Evolutionary conservation across 371 early-diverging fungal species (phyloP).

Genomic region (Funneliformis caledonium): DNA sequence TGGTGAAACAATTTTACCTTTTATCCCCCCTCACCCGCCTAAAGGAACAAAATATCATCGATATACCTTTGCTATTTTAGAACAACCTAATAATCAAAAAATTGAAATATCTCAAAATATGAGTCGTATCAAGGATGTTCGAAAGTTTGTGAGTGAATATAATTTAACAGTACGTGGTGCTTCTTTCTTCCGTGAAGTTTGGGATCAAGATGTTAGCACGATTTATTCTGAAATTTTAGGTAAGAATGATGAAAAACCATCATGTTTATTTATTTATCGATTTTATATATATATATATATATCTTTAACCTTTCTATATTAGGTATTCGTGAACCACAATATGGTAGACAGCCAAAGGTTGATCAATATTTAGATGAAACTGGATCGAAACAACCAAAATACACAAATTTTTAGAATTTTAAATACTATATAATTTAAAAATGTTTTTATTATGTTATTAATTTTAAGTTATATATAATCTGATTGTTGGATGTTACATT

Average conservation of each 20-base stretch:
- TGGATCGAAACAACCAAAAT: constrained; percentile 11
- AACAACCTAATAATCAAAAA: constrained; percentile 67
- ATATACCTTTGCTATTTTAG: constrained; percentile 70
- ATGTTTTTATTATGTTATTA: too few relatives aligned
- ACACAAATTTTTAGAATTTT: neutral
- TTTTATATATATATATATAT: neutral
- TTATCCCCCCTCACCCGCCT: constrained; percentile 83
- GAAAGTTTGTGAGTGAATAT: constrained; percentile 54
- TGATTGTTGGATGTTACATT: too few relatives aligned
- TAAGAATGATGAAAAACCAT: neutral
- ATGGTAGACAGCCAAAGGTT: constrained; percentile 9
- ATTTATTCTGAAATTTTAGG: constrained; percentile 62
- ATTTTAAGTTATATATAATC: neutral
- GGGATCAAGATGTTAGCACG: constrained; percentile 70
- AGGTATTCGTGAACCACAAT: constrained; percentile 27
- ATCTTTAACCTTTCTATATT: too few relatives aligned
- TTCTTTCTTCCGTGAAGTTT: constrained; percentile 79
- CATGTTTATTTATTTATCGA: neutral
- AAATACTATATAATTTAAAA: too few relatives aligned
- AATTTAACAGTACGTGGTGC: constrained; percentile 58
- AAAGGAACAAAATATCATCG: constrained; percentile 82
- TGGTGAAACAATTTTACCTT: constrained; percentile 66
- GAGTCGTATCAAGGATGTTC: constrained; percentile 36
- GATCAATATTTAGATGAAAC: constrained; percentile 29
- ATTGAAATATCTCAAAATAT: neutral